Percentiles rank a stretch among this genome's conserved stretches.
Evolutionary conservation across 495 filamentous ascomycete species (phyloP).

Genomic region (Aspergillus conjunctus): DNA sequence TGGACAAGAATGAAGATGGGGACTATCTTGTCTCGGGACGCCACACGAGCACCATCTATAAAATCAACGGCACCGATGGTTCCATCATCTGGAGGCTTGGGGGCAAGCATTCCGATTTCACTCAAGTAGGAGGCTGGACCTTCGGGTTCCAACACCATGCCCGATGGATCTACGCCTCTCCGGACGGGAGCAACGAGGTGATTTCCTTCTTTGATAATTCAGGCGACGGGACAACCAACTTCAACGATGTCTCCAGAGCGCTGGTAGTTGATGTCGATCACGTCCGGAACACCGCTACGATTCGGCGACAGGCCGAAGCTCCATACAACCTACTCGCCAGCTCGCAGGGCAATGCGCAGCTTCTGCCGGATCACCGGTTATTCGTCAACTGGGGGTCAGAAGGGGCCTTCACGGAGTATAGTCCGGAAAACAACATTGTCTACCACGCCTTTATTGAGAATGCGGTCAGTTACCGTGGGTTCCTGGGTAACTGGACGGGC

Average conservation of each 20-base stretch:
- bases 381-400: constrained; percentile 55
- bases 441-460: constrained; percentile 35
- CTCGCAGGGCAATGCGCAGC: constrained; percentile 56
- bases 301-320: constrained; percentile 29
- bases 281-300: constrained; percentile 39
- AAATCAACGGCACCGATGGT: constrained; percentile 52
- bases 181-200: constrained; percentile 26
- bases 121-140: constrained; percentile 18
- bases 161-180: constrained; percentile 41
- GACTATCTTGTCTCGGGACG: constrained; percentile 56
- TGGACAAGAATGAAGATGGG: constrained; percentile 51
- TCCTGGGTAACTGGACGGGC: constrained; percentile 29
- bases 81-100: constrained; percentile 53
- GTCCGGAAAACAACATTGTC: constrained; percentile 38
- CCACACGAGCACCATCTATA: constrained; percentile 41
- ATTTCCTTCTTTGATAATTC: constrained; percentile 53
- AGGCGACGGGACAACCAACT: constrained; percentile 10
- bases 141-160: constrained; percentile 59
- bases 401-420: constrained; percentile 53
- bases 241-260: constrained; percentile 40
- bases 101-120: constrained; percentile 37
- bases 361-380: constrained; percentile 50
- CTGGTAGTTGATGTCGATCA: constrained; percentile 48
- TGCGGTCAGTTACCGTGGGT: constrained; percentile 30
- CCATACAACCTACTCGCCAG: constrained; percentile 46